Evolutionary conservation across 1,284 basidiomycete genomes (phyloP), one percentile per base, ranked within the genome.

Genomic region (Cutaneotrichosporon sp.): DNA sequence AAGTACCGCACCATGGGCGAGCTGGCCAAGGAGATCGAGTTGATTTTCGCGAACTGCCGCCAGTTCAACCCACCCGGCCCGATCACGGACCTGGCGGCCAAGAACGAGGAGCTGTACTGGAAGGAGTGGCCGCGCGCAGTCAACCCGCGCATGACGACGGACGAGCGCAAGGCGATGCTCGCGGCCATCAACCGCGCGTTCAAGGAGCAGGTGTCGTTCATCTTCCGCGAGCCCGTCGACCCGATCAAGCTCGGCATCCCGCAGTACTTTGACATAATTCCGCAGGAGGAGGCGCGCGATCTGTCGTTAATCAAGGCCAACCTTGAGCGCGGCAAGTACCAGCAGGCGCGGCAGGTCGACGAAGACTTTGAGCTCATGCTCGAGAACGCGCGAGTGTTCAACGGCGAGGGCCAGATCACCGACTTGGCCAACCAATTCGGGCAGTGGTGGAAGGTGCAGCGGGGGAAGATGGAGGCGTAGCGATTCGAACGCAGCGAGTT

Each of bases 11-110:
- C 85, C 0, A 91, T 92, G 87, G 90, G 90, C 58, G 86, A 89
- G 2, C 89, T 99, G 67, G 87, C 85, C 38, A 83, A 84, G 62
- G 95, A 98, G 71, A 82, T 92, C 59, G 87, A 91, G 64, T 86
- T 95, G 11, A 86, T 98, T 58, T 89, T 97, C 72, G 83, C 80
- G 72, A 99, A 99, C 55, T 94, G 92, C 76, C 86, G 90, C 22
- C 84, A 87, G 69, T 97, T 97, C 83, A 97, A 97, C 71, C 89
- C 89, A 24, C 85, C 88, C 20, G 85, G 84, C 25, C 64, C 69
- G 31, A 72, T 74, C 25, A 93, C 92, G 0, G 87, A 87, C 52
- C 81, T 83, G 67, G 91, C 91, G 1, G 87, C 90, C 58, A 79
- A 80, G 4, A 84, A 93, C 29, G 90, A 97, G 76, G 85, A 83